Percentiles rank a stretch among this genome's conserved stretches.
phyloP scores from a whole-genome alignment of 2,329 filamentous ascomycete species.

The Exophiala sideris region DNA sequence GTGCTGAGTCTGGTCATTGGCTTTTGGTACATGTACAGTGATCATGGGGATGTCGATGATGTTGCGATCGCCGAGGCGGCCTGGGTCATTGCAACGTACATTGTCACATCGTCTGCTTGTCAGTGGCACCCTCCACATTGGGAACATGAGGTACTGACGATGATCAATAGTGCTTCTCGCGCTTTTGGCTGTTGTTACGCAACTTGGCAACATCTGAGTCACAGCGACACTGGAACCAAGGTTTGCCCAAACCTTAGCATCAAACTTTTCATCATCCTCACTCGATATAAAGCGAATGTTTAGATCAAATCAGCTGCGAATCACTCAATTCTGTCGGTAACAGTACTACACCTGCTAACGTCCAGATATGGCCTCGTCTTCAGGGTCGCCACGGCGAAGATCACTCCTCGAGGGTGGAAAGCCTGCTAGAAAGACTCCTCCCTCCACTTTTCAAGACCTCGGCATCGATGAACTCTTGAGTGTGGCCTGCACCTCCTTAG shows the following conservation, averaged over 20 bases:
- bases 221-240: not conserved
- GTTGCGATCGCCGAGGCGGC: conserved; percentile 13
- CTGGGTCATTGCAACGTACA: conserved; percentile 15
- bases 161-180: conserved; percentile 10
- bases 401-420: not conserved
- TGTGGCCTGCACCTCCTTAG: conserved; percentile 78
- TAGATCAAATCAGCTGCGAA: not conserved
- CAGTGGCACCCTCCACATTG: not conserved
- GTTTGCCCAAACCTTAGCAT: not conserved
- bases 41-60: conserved; percentile 15
- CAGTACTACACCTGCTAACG: not conserved
- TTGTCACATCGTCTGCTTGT: conserved; percentile 13
- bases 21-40: conserved; percentile 16
- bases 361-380: not conserved
- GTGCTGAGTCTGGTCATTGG: conserved; percentile 12
- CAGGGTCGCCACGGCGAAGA: not conserved
- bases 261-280: not conserved
- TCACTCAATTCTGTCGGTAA: not conserved
- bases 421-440: not conserved
- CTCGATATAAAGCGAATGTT: not conserved
- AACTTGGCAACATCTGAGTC: conserved; percentile 11
- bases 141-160: not conserved
- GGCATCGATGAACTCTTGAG: conserved; percentile 83
- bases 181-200: conserved; percentile 16
- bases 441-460: conserved; percentile 51